Conservation (phyloP, 163 green algal genomes). For the Scenedesmus sp. region DNA sequence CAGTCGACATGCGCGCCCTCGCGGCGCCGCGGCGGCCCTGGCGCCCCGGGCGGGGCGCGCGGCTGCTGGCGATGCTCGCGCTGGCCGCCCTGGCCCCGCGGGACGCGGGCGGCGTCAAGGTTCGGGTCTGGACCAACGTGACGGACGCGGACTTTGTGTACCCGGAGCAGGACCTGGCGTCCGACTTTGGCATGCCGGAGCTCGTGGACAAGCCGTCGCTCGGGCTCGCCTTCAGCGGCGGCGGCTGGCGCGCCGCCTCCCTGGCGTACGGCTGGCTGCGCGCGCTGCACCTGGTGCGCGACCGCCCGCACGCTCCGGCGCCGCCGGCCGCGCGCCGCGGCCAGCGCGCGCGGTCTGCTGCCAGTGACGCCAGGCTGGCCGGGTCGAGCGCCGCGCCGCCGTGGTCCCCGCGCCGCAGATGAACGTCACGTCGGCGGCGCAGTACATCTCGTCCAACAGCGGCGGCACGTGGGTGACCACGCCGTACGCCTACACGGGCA, state of each 20-base stretch:
- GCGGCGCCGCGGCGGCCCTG: too few species aligned
- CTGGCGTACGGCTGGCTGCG: conserved; percentile 47
- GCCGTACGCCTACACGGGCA: conserved; percentile 30
- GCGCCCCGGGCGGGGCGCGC: too few species aligned
- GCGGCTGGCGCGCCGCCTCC: conserved; percentile 48
- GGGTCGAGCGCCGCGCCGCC: too few species aligned
- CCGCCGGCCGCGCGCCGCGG: not conserved
- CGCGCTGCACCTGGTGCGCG: conserved; percentile 28
- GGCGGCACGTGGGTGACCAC: conserved; percentile 47
- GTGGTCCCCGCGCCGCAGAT: conserved; percentile 38
- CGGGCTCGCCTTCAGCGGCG: conserved; percentile 51
- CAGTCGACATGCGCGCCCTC: too few species aligned
- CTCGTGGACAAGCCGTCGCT: conserved; percentile 47
- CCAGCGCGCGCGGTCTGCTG: too few species aligned
- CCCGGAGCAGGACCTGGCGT: conserved; percentile 36
- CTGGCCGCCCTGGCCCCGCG: too few species aligned
- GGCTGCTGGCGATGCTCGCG: too few species aligned
- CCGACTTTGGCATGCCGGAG: conserved; percentile 40
- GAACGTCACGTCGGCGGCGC: conserved; percentile 29
- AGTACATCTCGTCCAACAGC: conserved; percentile 49
- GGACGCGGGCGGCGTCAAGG: too few species aligned
- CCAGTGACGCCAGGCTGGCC: too few species aligned
- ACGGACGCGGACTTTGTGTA: conserved; percentile 42
- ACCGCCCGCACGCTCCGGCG: not conserved
- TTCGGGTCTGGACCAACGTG: conserved; percentile 36